phyloP scores from a whole-genome alignment of 1,139 yeast species.

The Yamadazyma kanchanaburiensis region DNA sequence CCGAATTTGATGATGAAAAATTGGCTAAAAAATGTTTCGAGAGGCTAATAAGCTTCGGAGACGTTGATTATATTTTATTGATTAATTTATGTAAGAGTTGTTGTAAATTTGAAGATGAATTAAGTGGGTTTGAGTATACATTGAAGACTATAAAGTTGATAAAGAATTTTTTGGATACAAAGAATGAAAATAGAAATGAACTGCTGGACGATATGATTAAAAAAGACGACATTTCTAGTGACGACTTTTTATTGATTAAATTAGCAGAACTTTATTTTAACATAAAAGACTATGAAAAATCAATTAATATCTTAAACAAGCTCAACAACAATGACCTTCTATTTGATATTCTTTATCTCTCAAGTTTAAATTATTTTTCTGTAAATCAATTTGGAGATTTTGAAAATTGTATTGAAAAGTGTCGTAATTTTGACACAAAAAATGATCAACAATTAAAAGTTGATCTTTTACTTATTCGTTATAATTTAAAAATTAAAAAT shows the following conservation, averaged over 20 bases:
- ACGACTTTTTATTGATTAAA: neutral
- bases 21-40: constrained; percentile 7
- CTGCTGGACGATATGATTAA: no score
- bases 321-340: neutral
- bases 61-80: constrained; percentile 6
- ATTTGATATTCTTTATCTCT: constrained; percentile 2
- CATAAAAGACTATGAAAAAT: constrained; percentile 3
- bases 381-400: constrained; percentile 1
- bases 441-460: constrained; percentile 1
- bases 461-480: neutral
- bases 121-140: constrained; percentile 6
- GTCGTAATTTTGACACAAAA: neutral
- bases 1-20: constrained; percentile 5
- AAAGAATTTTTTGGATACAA: constrained; percentile 3
- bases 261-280: constrained; percentile 5
- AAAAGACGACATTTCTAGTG: no score
- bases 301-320: constrained; percentile 1
- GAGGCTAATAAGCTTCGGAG: no score
- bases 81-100: constrained; percentile 5
- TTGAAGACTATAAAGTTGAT: constrained; percentile 6
- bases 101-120: constrained; percentile 4
- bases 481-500: constrained; percentile 1
- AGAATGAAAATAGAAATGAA: no score
- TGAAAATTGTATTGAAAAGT: constrained; percentile 2
- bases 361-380: neutral